Evolutionary conservation across 495 filamentous ascomycete species (phyloP), one percentile per base, ranked within the genome.

Genomic region (Hypoxylon crocopeplum): DNA sequence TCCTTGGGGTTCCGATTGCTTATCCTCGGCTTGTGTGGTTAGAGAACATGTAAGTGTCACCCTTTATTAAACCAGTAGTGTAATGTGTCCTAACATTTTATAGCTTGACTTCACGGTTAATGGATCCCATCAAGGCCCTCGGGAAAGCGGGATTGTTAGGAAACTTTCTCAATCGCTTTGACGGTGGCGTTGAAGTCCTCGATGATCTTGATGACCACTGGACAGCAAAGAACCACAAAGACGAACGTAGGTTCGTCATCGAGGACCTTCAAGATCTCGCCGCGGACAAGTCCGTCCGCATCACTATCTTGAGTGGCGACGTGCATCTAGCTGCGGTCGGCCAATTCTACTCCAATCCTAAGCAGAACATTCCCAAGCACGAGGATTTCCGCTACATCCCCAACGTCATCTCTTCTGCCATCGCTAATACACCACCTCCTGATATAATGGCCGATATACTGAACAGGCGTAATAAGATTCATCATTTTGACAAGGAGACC

Each of bases 171-270:
- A 97, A 96, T 72, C 89, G 86, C 49, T 91, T 95, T 66, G 93
- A 97, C 66, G 93, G 91, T 47, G 92, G 91, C 36, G 89, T 96
- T 5, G 95, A 97, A 72, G 90, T 98, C 12, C 80, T 96, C 21
- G 94, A 98, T 73, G 91, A 95, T 68, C 77, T 95, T 7, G 89
- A 92, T 62, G 94, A 98, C 71, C 93, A 98, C 68, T 98, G 94
- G 94, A 96, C 94, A 2, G 93, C 94, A 16, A 95, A 90, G 64
- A 88, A 92, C 66, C 91, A 97, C 73, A 98, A 98, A 69, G 72
- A 77, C 8, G 94, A 98, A 75, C 84, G 94, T 24, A 89, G 86
- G 59, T 88, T 88, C 77, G 82, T 97, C 59, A 85, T 98, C 27
- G 86, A 93, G 64, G 90, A 95, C 50, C 79, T 98, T 12, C 94